Evolutionary conservation across 306 rosid species (phyloP), one percentile per base, ranked within the genome.

Genomic region (Inga leiocalycina): DNA sequence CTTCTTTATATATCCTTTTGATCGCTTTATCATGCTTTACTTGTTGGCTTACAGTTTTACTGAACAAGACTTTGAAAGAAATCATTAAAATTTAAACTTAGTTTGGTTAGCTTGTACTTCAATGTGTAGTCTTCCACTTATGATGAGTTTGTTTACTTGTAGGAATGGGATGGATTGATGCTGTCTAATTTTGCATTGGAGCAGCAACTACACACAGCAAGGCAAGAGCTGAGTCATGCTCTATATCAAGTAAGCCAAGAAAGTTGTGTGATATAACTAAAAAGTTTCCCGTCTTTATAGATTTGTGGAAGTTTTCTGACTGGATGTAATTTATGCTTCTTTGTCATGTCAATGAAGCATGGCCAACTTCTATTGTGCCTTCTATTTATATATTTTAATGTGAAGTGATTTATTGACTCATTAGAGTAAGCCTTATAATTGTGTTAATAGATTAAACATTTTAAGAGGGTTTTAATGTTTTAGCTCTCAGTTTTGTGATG

Each of bases 161-260:
- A 75, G 67, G 79, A 75, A 54, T 75, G 79, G 79, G 79, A 75
- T 52, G 79, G 49, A 52, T 44, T 52, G 67, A 75, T 75, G 32
- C 35, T 75, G 15, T 75, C 67, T 35, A 75, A 75, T 54, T 35
- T 75, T 75, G 79, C 79, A 54, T 75, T 52, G 67, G 67, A 75
- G 45, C 78, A 72, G 34, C 76, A 72, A 46, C 27, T 72, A 72
- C 76, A 72, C 76, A 72, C 76, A 46, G 76, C 76, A 24, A 72
- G 76, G 76, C 76, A 72, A 72, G 76, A 72, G 59, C 76, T 72
- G 6, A 72, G 76, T 72, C 76, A 72, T 46, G 76, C 76, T 46
- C 32, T 72, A 24, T 72, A 72, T 72, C 76, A 72, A 45, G 76
- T 72, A 46, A 72, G 76, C 41, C 41, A 45, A 45, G n/a, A 44